These are phyloP conservation scores for Xerocomellus dryophilus DNA, from an alignment of 768 basidiomycete species.

Conservation along the genomic window DNA sequence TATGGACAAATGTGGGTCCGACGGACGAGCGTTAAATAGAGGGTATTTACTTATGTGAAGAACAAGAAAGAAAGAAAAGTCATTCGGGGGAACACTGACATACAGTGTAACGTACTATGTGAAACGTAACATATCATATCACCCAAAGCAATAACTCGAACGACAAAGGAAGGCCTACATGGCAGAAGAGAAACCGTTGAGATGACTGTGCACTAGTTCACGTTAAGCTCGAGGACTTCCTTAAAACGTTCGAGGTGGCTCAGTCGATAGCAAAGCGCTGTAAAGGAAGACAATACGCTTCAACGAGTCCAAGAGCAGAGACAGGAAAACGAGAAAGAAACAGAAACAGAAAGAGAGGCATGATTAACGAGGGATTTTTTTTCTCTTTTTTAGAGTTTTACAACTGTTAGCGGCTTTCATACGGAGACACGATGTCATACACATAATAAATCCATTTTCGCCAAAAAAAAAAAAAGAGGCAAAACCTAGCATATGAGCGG, in stretches of 20 bases:
- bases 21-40: too few relatives aligned
- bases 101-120: background rate
- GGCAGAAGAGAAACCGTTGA: background rate
- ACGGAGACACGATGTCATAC: background rate
- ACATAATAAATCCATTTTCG: constrained; percentile 8
- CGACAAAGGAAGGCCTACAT: too few relatives aligned
- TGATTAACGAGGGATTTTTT: background rate
- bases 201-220: background rate
- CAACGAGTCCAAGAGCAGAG: background rate
- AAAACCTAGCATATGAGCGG: background rate
- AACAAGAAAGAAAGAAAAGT: background rate
- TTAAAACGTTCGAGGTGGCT: too few relatives aligned
- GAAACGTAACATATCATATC: too few relatives aligned
- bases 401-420: background rate
- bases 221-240: too few relatives aligned
- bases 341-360: background rate
- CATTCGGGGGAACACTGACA: background rate
- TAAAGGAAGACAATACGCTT: background rate
- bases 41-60: too few relatives aligned
- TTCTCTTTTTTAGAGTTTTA: background rate
- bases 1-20: constrained; percentile 6
- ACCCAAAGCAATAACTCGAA: too few relatives aligned
- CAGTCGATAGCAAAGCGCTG: too few relatives aligned
- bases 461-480: background rate
- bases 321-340: too few relatives aligned